phyloP scores from a whole-genome alignment of 2,329 filamentous ascomycete genomes.

The Calonectria montana region DNA sequence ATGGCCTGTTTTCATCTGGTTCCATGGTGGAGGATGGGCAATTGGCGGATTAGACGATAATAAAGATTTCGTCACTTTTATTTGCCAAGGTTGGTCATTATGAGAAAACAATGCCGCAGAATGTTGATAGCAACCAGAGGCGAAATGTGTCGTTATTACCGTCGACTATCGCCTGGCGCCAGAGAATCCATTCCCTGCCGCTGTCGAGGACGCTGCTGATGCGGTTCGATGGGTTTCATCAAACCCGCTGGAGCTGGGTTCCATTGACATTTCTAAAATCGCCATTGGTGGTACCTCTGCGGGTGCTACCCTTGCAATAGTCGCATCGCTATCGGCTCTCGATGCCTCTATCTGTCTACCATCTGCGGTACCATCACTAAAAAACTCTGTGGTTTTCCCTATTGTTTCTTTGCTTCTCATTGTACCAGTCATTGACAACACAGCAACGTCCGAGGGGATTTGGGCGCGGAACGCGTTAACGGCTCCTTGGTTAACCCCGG shows the following conservation, averaged over 20 bases:
- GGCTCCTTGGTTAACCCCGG: slow-evolving; percentile 43
- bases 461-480: slow-evolving; percentile 23
- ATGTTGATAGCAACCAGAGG: slow-evolving; percentile 11
- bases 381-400: background rate
- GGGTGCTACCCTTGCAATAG: slow-evolving; percentile 25
- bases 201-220: slow-evolving; percentile 41
- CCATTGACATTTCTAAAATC: slow-evolving; percentile 34
- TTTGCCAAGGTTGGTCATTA: slow-evolving; percentile 36
- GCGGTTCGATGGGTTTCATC: slow-evolving; percentile 38
- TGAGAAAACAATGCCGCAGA: no score
- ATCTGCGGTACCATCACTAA: slow-evolving; percentile 1
- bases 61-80: slow-evolving; percentile 43
- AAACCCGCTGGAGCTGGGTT: slow-evolving; percentile 19
- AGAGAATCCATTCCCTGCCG: slow-evolving; percentile 44
- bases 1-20: slow-evolving; percentile 49
- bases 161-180: slow-evolving; percentile 47
- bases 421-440: slow-evolving; percentile 45
- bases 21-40: slow-evolving; percentile 51
- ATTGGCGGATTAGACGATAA: slow-evolving; percentile 46
- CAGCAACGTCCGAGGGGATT: slow-evolving; percentile 27
- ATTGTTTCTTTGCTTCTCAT: slow-evolving; percentile 22
- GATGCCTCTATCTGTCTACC: background rate
- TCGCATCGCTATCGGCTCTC: slow-evolving; percentile 3
- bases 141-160: slow-evolving; percentile 38
- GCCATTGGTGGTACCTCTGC: slow-evolving; percentile 42